phyloP scores from a whole-genome alignment of 164 flowering plant genomes.

The Vitis labrusca region DNA sequence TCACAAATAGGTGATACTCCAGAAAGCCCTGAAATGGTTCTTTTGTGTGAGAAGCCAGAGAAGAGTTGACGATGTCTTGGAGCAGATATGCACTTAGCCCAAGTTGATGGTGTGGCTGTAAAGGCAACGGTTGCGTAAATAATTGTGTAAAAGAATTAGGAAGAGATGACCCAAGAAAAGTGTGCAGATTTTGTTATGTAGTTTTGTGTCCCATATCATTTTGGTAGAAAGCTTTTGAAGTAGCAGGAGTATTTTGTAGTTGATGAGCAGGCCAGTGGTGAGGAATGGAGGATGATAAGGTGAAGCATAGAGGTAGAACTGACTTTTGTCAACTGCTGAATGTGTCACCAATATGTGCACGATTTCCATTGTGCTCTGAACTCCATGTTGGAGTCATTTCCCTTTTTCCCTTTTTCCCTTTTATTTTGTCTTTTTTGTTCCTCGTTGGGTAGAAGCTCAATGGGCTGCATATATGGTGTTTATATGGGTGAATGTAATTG shows the following conservation, averaged over 20 bases:
- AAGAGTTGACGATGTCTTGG: conserved; percentile 3
- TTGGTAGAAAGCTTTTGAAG: conserved; percentile 19
- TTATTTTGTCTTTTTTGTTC: not conserved
- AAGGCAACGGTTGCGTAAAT: conserved; percentile 14
- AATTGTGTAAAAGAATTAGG: conserved; percentile 16
- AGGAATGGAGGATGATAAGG: conserved; percentile 17
- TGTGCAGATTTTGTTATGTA: conserved; percentile 24
- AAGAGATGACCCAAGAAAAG: conserved; percentile 4
- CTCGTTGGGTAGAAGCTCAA: not conserved
- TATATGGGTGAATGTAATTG: not conserved
- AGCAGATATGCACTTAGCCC: not conserved
- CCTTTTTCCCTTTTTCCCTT: not conserved
- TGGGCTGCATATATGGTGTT: not conserved
- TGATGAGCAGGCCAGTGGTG: conserved; percentile 9
- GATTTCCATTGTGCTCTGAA: conserved; percentile 2
- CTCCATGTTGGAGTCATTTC: not conserved
- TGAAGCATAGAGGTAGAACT: conserved; percentile 14
- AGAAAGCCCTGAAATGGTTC: conserved; percentile 19
- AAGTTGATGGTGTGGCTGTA: conserved; percentile 4
- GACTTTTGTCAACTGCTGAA: conserved; percentile 3
- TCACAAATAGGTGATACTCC: conserved; percentile 17
- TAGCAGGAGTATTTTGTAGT: conserved; percentile 18
- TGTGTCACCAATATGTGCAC: conserved; percentile 16
- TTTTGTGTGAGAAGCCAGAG: conserved; percentile 8
- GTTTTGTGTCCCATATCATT: not conserved